Base-by-base conservation (phyloP, 345 rosid genomes). In the Salix arbutifolia region DNA sequence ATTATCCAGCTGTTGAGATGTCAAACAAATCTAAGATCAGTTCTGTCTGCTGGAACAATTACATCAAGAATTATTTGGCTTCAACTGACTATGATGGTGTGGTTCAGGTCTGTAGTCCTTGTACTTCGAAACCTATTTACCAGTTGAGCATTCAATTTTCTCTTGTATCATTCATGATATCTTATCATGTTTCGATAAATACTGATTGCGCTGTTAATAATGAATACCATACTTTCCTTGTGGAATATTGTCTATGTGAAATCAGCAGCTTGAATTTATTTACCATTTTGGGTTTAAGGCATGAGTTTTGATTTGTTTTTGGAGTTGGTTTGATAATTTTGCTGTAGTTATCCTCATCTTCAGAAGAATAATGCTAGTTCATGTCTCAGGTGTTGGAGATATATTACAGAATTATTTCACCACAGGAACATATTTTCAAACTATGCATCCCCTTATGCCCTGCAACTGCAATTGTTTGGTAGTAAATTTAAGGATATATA, bases 41-140 rank as follows among this genome's bases (percentile, higher is more conserved):
- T 82, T 88, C 94, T 56, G 81, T 89, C 74, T 85, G 90, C 84
- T 94, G 98, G 98, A 94, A 94, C 87, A 90, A 82, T 82, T 92
- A 94, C 81, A 90, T 94, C 72, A 91, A 87, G 87, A 94, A 92
- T 86, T 94, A 91, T 86, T 86, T 94, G 80, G 93, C 97, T 82
- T 91, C 98, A 79, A 84, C 97, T 56, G 98, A 90, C 80, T 90
- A 92, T 83, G 97, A 92, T 79, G 98, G 98, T 67, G 80, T 89
- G 42, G 92, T 94, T 44, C 91, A 92, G 98, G 98, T 94, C 83
- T 50, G 85, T 76, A 53, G 76, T 48, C 71, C 85, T 52, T 77
- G 65, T 56, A 30, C 60, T 7, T 68, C 14, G 7, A 52, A 31
- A 30, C 21, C 9, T 56, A 65, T 17, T 28, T 28, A 65, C 16